phyloP scores from a whole-genome alignment of 2,329 filamentous ascomycete genomes.

The Colletotrichum sp. region DNA sequence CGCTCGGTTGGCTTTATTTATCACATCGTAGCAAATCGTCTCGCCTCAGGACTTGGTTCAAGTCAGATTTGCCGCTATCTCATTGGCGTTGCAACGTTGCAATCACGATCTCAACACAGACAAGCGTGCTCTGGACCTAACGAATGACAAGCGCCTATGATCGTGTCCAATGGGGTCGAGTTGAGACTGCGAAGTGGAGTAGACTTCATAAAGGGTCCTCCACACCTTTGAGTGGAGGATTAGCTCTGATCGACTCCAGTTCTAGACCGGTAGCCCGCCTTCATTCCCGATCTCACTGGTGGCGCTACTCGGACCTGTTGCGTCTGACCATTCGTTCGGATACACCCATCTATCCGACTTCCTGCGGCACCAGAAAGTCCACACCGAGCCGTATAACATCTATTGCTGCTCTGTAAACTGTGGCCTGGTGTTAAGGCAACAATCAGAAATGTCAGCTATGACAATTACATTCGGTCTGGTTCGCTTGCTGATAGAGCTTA shows the following conservation, averaged over 20 bases:
- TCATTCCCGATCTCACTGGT: neutral
- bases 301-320: neutral
- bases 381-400: neutral
- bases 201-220: neutral
- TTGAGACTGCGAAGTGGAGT: neutral
- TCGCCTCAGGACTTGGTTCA: neutral
- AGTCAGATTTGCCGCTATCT: slow-evolving; percentile 3
- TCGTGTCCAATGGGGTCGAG: neutral
- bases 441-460: neutral
- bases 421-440: neutral
- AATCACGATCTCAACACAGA: slow-evolving; percentile 5
- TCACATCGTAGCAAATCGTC: neutral
- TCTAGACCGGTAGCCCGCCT: neutral
- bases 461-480: neutral
- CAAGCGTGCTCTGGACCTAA: neutral
- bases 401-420: neutral
- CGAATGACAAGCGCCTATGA: slow-evolving; percentile 1
- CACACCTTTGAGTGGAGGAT: neutral
- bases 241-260: neutral
- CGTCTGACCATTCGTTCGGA: neutral
- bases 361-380: neutral
- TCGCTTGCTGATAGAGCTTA: neutral
- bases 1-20: neutral
- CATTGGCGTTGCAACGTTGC: slow-evolving; percentile 21
- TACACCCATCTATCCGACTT: neutral